Percentiles rank a stretch among this genome's conserved stretches.
Conservation (phyloP, 192 early-diverging fungal species). For the Funneliformis mosseae region DNA sequence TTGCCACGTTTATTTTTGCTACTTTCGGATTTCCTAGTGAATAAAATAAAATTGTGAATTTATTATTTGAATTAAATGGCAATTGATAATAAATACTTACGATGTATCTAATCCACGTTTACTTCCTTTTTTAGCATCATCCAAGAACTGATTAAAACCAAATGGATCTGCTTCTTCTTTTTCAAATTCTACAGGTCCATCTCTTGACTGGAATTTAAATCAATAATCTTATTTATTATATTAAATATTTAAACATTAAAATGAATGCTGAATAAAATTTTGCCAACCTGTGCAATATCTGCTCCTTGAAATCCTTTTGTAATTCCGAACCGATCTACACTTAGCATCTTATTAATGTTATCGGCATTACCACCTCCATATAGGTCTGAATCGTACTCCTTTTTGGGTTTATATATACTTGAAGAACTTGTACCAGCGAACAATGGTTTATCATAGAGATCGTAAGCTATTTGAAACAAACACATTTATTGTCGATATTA, state of each 20-base stretch:
- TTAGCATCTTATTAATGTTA: constrained; percentile 68
- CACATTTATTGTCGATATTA: not conserved
- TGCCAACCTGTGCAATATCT: constrained; percentile 50
- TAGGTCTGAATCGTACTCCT: constrained; percentile 50
- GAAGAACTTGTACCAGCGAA: constrained; percentile 68
- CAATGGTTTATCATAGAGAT: constrained; percentile 95
- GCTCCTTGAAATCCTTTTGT: constrained; percentile 72
- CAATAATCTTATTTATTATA: not conserved
- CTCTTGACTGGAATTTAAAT: constrained; percentile 36
- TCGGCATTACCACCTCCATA: constrained; percentile 68
- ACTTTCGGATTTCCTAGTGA: not conserved
- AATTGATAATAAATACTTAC: not conserved
- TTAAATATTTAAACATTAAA: not conserved
- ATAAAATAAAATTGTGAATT: not conserved
- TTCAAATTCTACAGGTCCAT: constrained; percentile 95
- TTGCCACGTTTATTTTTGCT: constrained; percentile 4
- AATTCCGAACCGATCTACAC: constrained; percentile 66
- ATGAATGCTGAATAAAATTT: not conserved
- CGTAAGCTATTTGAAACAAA: constrained; percentile 61
- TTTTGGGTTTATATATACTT: constrained; percentile 82
- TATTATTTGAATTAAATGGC: not conserved
- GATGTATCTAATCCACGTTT: constrained; percentile 43
- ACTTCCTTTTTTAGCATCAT: constrained; percentile 63
- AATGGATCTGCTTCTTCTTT: constrained; percentile 85
- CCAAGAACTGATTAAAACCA: constrained; percentile 88